phyloP scores from a whole-genome alignment of 2,329 filamentous ascomycete genomes.

The Pyrenochaeta sp. region DNA sequence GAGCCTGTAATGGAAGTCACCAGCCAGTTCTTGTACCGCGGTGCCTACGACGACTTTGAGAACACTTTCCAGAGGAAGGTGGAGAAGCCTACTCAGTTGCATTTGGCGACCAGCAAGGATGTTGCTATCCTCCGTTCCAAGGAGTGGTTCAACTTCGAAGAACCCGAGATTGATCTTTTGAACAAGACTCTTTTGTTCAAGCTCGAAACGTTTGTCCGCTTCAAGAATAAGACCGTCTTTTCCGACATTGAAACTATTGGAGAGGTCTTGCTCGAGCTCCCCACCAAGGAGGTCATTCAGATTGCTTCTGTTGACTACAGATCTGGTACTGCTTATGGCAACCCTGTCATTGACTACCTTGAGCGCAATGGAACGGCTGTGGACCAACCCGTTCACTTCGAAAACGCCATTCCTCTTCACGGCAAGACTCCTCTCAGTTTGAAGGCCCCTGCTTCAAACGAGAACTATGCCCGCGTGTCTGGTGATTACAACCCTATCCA shows the following conservation, averaged over 20 bases:
- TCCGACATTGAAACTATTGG: slow-evolving; percentile 91
- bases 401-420: slow-evolving; percentile 94
- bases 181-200: slow-evolving; percentile 96
- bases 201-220: slow-evolving; percentile 86
- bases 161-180: slow-evolving; percentile 84
- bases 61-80: slow-evolving; percentile 99
- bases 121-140: slow-evolving; percentile 94
- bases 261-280: slow-evolving; percentile 90
- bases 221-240: slow-evolving; percentile 94
- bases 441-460: slow-evolving; percentile 92
- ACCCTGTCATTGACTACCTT: slow-evolving; percentile 96
- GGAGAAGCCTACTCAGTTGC: slow-evolving; percentile 93
- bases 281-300: slow-evolving; percentile 96
- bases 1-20: slow-evolving; percentile 96
- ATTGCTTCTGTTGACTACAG: slow-evolving; percentile 97
- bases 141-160: slow-evolving; percentile 93
- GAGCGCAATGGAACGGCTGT: slow-evolving; percentile 89
- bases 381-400: slow-evolving; percentile 95
- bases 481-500: slow-evolving; percentile 99
- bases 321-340: slow-evolving; percentile 88
- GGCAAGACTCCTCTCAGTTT: slow-evolving; percentile 89
- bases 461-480: slow-evolving; percentile 96
- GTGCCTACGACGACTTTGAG: slow-evolving; percentile 89
- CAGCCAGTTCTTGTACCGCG: slow-evolving; percentile 96
- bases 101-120: slow-evolving; percentile 86